Conservation (phyloP, 2,329 filamentous ascomycete genomes). For the Polytolypa hystricis region DNA sequence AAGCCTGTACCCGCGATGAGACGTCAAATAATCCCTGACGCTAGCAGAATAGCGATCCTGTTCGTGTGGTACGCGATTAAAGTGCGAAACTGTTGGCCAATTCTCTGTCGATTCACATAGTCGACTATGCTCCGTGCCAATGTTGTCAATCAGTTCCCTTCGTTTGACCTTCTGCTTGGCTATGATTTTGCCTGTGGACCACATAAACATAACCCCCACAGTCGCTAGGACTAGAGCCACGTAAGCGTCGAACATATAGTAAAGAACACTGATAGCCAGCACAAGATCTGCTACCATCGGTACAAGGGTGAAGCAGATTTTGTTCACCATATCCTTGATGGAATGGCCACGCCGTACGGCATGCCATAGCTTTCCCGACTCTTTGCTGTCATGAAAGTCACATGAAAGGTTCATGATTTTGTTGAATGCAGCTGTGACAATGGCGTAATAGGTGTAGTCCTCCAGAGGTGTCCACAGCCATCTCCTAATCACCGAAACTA, state of each 20-base stretch:
- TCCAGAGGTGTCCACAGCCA: slow-evolving; percentile 46
- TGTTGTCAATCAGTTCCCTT: slow-evolving; percentile 29
- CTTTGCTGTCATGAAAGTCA: slow-evolving; percentile 58
- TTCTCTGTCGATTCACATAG: slow-evolving; percentile 49
- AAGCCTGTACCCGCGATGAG: slow-evolving; percentile 25
- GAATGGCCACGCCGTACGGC: slow-evolving; percentile 53
- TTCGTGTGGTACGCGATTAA: slow-evolving; percentile 48
- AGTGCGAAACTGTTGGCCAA: slow-evolving; percentile 49
- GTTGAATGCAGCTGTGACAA: slow-evolving; percentile 51
- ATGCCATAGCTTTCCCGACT: slow-evolving; percentile 53
- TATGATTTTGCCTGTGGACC: slow-evolving; percentile 33
- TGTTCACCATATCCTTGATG: slow-evolving; percentile 49
- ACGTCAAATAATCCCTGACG: slow-evolving; percentile 28
- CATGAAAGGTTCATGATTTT: slow-evolving; percentile 60
- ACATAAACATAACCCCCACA: slow-evolving; percentile 42
- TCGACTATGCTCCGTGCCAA: slow-evolving; percentile 40
- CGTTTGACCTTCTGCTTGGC: slow-evolving; percentile 29
- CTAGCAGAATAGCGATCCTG: slow-evolving; percentile 36
- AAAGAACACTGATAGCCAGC: slow-evolving; percentile 51
- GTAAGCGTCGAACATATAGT: slow-evolving; percentile 51
- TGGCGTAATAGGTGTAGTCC: slow-evolving; percentile 46
- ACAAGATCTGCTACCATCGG: slow-evolving; percentile 53
- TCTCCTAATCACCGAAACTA: slow-evolving; percentile 39
- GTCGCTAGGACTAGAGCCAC: slow-evolving; percentile 42
- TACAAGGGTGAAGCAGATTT: slow-evolving; percentile 47